Evolutionary conservation across 345 rosid species (phyloP), one percentile per base, ranked within the genome.

Genomic region (Lumnitzera racemosa): DNA sequence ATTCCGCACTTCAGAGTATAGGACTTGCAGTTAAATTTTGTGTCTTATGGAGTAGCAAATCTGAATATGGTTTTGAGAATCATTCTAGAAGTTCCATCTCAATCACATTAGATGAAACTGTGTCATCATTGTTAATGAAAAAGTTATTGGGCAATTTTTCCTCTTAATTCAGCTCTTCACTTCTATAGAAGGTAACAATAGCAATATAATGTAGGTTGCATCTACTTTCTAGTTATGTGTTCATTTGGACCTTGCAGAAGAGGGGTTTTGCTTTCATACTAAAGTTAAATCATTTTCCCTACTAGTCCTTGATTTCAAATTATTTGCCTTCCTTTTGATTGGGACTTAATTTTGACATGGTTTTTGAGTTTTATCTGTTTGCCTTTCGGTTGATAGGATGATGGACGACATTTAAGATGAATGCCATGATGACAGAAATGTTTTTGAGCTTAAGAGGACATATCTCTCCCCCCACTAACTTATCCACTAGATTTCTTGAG

Each of bases 381-480:
- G 55, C 50, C 24, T 56, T 31, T 51, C 62, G 74, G 65, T 63
- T 78, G 71, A 65, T 86, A 94, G 99, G 79, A 62, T 65, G 90
- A 73, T 64, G 84, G 80, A 53, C 71, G 78, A 71, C 80, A 81
- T 77, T 81, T 61, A 67, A 66, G 57, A 73, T 94, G 79, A 88
- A 94, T 68, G 72, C 76, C 49, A 66, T 69, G 67, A 71, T 88
- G 27, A 61, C 96, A 17, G 75, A 83, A 72, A 84, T 84, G 72
- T 86, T 87, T 72, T 77, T 89, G 74, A 80, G 72, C 69, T 74
- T 77, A 48, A 75, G 70, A 57, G 90, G 83, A 62, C 76, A 86
- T 79, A 71, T 83, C 75, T 52, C 52, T 63, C 85, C 85, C 67
- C 72, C 83, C 13, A 56, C 65, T 64, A 75, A 69, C 46, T 50